Percentiles rank a stretch among this genome's conserved stretches.
phyloP scores from a whole-genome alignment of 2,329 filamentous ascomycete genomes.

The Fusarium miscanthi region DNA sequence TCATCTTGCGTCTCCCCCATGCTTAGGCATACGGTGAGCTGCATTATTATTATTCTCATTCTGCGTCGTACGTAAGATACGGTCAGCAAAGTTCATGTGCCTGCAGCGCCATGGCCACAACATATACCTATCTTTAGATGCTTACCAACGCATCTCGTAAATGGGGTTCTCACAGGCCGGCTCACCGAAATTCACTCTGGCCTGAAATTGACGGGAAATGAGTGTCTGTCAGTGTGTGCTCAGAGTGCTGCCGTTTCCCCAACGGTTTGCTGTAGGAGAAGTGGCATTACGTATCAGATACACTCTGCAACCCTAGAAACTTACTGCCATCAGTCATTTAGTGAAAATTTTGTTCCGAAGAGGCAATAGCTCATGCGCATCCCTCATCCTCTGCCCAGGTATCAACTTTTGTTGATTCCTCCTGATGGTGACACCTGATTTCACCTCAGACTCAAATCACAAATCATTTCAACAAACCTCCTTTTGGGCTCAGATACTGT shows the following conservation, averaged over 20 bases:
- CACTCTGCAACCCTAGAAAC: slow-evolving; percentile 4
- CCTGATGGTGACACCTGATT: slow-evolving; percentile 15
- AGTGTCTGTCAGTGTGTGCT: slow-evolving; percentile 16
- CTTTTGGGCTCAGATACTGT: slow-evolving; percentile 11
- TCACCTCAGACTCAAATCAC: background rate
- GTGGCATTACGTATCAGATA: slow-evolving; percentile 28
- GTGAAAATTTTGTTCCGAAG: slow-evolving; percentile 3
- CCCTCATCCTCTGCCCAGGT: background rate
- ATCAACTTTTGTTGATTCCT: slow-evolving; percentile 7
- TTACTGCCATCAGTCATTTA: slow-evolving; percentile 31
- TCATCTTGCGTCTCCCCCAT: slow-evolving; percentile 29
- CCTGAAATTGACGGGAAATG: slow-evolving; percentile 19
- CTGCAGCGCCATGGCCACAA: slow-evolving; percentile 8
- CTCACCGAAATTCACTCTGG: slow-evolving; percentile 22
- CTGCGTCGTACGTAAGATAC: slow-evolving; percentile 25
- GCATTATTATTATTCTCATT: slow-evolving; percentile 20
- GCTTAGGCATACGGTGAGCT: slow-evolving; percentile 15
- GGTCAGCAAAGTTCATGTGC: slow-evolving; percentile 24
- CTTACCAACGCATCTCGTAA: background rate
- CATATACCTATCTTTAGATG: slow-evolving; percentile 20
- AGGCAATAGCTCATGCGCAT: slow-evolving; percentile 23
- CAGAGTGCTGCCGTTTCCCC: slow-evolving; percentile 18
- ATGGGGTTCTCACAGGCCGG: slow-evolving; percentile 19
- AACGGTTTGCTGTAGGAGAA: slow-evolving; percentile 22
- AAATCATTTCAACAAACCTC: slow-evolving; percentile 1